phyloP scores from a whole-genome alignment of 73 alveolate species.

The Diophrys appendiculata region DNA sequence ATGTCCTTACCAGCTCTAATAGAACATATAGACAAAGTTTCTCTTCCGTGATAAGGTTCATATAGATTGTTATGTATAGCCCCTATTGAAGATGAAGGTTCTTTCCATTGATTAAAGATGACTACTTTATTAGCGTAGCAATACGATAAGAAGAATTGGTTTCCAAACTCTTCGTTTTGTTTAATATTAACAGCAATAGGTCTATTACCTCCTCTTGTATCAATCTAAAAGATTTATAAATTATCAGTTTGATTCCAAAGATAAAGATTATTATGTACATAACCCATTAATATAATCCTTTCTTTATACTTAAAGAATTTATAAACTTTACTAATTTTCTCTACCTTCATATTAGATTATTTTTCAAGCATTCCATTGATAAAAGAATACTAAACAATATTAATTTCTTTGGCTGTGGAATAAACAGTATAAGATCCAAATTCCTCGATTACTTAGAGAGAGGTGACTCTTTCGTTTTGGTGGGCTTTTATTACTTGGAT shows the following conservation, averaged over 20 bases:
- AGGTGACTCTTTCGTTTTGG: neutral
- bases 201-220: slow-evolving; percentile 51
- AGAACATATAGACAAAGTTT: slow-evolving; percentile 21
- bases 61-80: neutral
- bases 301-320: slow-evolving; percentile 15
- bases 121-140: slow-evolving; percentile 28
- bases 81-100: neutral
- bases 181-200: slow-evolving; percentile 16
- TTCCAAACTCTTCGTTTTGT: slow-evolving; percentile 22
- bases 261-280: slow-evolving; percentile 25
- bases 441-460: neutral
- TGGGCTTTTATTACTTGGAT: neutral
- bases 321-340: slow-evolving; percentile 21
- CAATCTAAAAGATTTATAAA: slow-evolving; percentile 24
- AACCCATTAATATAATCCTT: slow-evolving; percentile 37
- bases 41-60: slow-evolving; percentile 45
- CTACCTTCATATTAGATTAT: slow-evolving; percentile 18
- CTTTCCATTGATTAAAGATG: slow-evolving; percentile 23
- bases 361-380: neutral
- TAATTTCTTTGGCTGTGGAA: neutral
- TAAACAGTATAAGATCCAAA: no score
- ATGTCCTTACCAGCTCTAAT: neutral
- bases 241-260: slow-evolving; percentile 29
- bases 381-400: no score
- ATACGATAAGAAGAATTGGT: slow-evolving; percentile 14